Conservation (phyloP, 371 early-diverging fungal genomes). For the Homolaphlyctis polyrhiza region DNA sequence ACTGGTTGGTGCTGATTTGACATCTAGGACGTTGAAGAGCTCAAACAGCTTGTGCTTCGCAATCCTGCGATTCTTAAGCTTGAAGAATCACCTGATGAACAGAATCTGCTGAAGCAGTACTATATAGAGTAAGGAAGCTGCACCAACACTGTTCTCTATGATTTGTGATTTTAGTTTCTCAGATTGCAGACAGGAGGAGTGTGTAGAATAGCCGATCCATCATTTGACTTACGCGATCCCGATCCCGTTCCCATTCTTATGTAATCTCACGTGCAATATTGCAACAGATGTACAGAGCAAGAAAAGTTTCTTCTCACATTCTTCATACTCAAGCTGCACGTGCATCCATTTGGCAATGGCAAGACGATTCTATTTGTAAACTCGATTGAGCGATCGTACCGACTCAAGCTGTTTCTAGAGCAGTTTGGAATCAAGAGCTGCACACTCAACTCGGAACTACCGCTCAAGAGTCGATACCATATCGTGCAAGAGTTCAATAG, state of each 20-base stretch:
- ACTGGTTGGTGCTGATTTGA: too few relatives aligned
- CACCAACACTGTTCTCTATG: too few relatives aligned
- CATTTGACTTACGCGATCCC: too few relatives aligned
- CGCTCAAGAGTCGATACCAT: conserved; percentile 79
- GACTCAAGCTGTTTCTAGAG: conserved; percentile 89
- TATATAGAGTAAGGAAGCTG: conserved; percentile 53
- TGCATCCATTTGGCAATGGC: conserved; percentile 71
- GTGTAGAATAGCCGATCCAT: too few relatives aligned
- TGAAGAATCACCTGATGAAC: conserved; percentile 56
- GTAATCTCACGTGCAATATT: not conserved
- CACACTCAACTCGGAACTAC: conserved; percentile 91
- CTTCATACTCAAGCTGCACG: conserved; percentile 81
- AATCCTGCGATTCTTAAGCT: conserved; percentile 81
- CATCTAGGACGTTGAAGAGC: conserved; percentile 66
- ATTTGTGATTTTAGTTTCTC: too few relatives aligned
- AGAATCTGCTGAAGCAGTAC: conserved; percentile 72
- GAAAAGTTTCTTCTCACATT: conserved; percentile 88
- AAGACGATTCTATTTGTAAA: conserved; percentile 93
- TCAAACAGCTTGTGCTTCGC: conserved; percentile 76
- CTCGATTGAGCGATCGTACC: conserved; percentile 87
- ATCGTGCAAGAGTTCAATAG: conserved; percentile 96
- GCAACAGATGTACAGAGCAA: conserved; percentile 59
- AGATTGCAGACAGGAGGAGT: too few relatives aligned
- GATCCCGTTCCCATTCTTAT: too few relatives aligned
- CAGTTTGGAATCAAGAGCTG: conserved; percentile 89